Evolutionary conservation across 1,284 basidiomycete genomes (phyloP), one percentile per base, ranked within the genome.

Genomic region (Leccinum laetum): DNA sequence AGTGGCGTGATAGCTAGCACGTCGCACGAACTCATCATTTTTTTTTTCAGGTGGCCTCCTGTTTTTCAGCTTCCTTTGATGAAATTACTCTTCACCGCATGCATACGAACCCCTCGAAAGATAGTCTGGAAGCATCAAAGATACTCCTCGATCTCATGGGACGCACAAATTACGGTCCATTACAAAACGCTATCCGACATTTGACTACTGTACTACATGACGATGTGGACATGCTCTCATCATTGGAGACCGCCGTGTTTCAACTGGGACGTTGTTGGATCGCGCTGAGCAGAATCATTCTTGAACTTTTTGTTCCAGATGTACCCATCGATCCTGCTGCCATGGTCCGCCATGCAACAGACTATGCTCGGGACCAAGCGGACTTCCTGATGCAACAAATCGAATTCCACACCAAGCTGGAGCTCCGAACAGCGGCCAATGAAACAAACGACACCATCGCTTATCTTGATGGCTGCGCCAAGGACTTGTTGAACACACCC

Each of bases 321-420:
- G 81, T 90, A 4, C 95, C 96, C 1, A 80, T 99, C 62, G 98
- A 99, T 75, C 97, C 97, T 9, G 87, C 91, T 14, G 88, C 89
- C 18, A 84, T 91, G 39, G 84, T 89, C 61, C 83, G 83, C 57
- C 86, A 85, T 44, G 80, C 83, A 0, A 77, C 77, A 5, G 79
- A 82, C 46, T 86, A 91, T 57, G 80, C 85, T 70, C 70, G 74
- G n/a, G 72, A 80, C n/a, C 82, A 88, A 62, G 75, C 82, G 16
- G 71, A 76, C 0, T 74, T 81, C n/a, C 72, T 93, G 0, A 69
- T 75, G 1, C 78, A 79, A 6, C 87, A 93, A 71, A 76, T 93
- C 5, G 67, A 73, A 1, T 81, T 93, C 3, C 89, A 94, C 68
- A 70, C 73, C 16, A 74, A 80, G 21, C 80, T 90, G 7, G 94